These are phyloP conservation scores for Cystoisospora suis DNA, from an alignment of 169 alveolate species.

Conservation along the genomic window DNA sequence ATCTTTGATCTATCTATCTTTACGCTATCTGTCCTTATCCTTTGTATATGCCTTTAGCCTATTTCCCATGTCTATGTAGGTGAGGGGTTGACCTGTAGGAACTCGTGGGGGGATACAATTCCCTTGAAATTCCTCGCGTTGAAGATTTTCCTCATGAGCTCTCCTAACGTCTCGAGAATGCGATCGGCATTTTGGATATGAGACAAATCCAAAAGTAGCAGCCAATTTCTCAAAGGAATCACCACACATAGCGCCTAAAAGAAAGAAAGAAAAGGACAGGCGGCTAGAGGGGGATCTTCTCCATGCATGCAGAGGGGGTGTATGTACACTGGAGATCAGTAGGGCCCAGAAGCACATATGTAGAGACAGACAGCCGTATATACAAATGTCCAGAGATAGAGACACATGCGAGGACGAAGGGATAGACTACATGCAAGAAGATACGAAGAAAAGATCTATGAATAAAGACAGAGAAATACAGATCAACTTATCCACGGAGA, in stretches of 20 bases:
- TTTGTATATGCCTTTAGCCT: too few relatives aligned
- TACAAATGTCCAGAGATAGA: neutral
- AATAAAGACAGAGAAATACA: neutral
- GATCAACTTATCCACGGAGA: neutral
- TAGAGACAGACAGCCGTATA: neutral
- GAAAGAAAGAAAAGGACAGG: neutral
- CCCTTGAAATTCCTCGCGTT: constrained; percentile 97
- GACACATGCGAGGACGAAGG: neutral
- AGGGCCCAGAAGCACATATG: neutral
- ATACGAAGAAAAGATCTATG: neutral
- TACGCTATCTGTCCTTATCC: too few relatives aligned
- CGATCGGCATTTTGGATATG: constrained; percentile 81
- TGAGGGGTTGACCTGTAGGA: constrained; percentile 88
- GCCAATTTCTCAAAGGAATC: constrained; percentile 68
- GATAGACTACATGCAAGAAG: neutral
- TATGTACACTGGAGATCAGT: neutral
- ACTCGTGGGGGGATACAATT: constrained; percentile 97
- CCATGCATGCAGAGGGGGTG: neutral
- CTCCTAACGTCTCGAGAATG: constrained; percentile 89
- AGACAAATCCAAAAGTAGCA: constrained; percentile 62
- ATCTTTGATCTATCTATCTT: too few relatives aligned
- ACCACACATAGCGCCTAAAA: constrained; percentile 59
- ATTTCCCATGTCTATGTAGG: too few relatives aligned
- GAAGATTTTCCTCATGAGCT: constrained; percentile 94
- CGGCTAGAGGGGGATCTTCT: neutral